These are phyloP conservation scores for Pythium dissimile DNA, from an alignment of 352 stramenopile genomes.

Conservation along the genomic window DNA sequence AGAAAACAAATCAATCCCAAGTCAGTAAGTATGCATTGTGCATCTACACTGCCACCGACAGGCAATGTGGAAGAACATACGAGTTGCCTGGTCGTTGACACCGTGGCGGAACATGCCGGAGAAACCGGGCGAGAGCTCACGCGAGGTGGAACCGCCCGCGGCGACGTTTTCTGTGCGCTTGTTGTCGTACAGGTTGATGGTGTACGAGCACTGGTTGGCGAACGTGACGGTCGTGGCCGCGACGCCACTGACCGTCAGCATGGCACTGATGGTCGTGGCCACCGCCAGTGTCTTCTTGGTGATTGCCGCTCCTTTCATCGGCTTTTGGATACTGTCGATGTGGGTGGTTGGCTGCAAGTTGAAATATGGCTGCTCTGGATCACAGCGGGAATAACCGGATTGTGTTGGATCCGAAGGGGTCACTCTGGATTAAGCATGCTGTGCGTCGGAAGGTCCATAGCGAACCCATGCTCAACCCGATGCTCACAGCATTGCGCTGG, in stretches of 20 bases:
- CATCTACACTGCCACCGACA: too few species aligned
- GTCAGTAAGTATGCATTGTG: not conserved
- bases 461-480: not conserved
- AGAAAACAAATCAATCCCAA: not conserved
- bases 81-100: constrained; percentile 30
- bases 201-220: constrained; percentile 44
- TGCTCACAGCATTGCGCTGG: not conserved
- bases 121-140: constrained; percentile 27
- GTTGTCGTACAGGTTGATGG: constrained; percentile 62
- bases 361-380: not conserved
- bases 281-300: constrained; percentile 32
- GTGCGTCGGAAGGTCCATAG: not conserved
- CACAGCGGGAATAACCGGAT: not conserved
- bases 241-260: constrained; percentile 26
- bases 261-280: constrained; percentile 28
- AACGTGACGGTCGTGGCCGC: constrained; percentile 41
- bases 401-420: constrained; percentile 4
- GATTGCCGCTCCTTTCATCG: constrained; percentile 5
- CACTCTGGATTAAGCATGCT: not conserved
- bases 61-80: too few species aligned
- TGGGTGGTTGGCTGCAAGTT: constrained; percentile 7
- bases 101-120: constrained; percentile 49
- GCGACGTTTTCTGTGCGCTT: constrained; percentile 34
- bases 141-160: constrained; percentile 28
- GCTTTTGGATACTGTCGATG: not conserved